Evolutionary conservation across 78 protist species (phyloP), one percentile per base, ranked within the genome.

Genomic region (Trichosphaerium sp.): DNA sequence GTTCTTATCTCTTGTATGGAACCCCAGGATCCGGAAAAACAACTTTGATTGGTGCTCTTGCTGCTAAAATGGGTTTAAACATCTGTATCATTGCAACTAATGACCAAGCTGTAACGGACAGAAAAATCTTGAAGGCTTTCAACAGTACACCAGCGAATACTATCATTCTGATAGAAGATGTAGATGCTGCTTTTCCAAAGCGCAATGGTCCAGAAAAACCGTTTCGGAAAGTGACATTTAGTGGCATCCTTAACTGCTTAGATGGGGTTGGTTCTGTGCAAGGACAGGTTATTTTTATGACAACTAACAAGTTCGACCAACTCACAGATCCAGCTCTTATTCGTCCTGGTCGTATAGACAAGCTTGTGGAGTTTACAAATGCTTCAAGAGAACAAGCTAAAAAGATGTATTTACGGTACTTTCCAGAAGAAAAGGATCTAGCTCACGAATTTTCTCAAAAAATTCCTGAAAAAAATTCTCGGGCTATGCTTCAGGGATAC

Each of bases 21-120:
- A 90, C 90, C 18, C 97, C 97, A 0, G 98, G 98, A 26, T 75
- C 74, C 47, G 98, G 98, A 25, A 88, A 88, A n/a, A n/a, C n/a
- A n/a, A n/a, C n/a, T n/a, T 29, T 88, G 3, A 70, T 88, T 28
- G 65, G 38, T 28, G 88, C 89, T 0, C 61, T 88, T 32, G 93
- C 89, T 0, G 93, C 89, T 8, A 88, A 71, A 56, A 48, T 90
- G 18, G 15, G 34, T 38, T 35, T 87, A 6, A 61, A 66, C 43
- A 70, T 90, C 34, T 90, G 88, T 37, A 58, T 79, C 14, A 67
- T 83, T 41, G 55, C 84, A 28, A 54, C 87, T 21, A 35, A 75
- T 7, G 44, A 35, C 44, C 18, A 26, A 21, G 61, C 54, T 15
- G 60, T 82, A 32, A 67, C 77, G 25, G 92, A 87, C 69, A 58